Percentiles rank a stretch among this genome's conserved stretches.
phyloP scores from a whole-genome alignment of 2,329 filamentous ascomycete genomes.

The Ascochyta lentis region DNA sequence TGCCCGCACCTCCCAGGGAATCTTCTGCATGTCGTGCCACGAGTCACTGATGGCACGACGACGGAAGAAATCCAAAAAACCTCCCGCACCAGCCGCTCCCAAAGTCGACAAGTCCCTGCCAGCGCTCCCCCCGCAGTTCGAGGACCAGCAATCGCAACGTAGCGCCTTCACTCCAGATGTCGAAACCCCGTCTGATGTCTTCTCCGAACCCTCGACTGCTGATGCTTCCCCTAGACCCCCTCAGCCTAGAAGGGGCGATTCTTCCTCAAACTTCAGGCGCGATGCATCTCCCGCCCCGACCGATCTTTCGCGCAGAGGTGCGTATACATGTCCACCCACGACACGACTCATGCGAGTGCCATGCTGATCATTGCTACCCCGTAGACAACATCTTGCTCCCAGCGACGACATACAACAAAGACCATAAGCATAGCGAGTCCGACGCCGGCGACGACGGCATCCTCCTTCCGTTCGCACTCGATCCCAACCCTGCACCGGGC shows the following conservation, averaged over 20 bases:
- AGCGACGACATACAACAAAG: conserved; percentile 73
- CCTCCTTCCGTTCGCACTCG: conserved; percentile 60
- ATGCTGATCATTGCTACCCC: conserved; percentile 23
- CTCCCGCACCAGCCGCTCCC: conserved; percentile 50
- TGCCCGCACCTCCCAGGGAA: conserved; percentile 95
- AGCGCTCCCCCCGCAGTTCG: conserved; percentile 78
- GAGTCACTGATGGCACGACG: conserved; percentile 94
- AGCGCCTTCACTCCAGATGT: conserved; percentile 65
- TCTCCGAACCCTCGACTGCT: conserved; percentile 68
- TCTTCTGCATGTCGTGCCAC: conserved; percentile 99
- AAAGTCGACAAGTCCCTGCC: conserved; percentile 91
- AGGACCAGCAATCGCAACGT: conserved; percentile 60
- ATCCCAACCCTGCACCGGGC: conserved; percentile 55
- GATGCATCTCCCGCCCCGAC: conserved; percentile 46
- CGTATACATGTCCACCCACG: neutral
- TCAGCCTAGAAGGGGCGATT: conserved; percentile 44
- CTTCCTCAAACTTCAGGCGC: conserved; percentile 47
- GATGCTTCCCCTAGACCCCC: conserved; percentile 68
- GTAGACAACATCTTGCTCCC: conserved; percentile 72
- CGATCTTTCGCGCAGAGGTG: conserved; percentile 47
- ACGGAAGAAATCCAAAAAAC: conserved; percentile 78
- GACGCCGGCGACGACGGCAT: conserved; percentile 62
- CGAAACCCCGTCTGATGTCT: conserved; percentile 66
- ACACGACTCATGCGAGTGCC: neutral
- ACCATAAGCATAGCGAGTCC: conserved; percentile 73